Evolutionary conservation across 495 filamentous ascomycete genomes (phyloP).

Genomic region (Amniculicola lignicola): DNA sequence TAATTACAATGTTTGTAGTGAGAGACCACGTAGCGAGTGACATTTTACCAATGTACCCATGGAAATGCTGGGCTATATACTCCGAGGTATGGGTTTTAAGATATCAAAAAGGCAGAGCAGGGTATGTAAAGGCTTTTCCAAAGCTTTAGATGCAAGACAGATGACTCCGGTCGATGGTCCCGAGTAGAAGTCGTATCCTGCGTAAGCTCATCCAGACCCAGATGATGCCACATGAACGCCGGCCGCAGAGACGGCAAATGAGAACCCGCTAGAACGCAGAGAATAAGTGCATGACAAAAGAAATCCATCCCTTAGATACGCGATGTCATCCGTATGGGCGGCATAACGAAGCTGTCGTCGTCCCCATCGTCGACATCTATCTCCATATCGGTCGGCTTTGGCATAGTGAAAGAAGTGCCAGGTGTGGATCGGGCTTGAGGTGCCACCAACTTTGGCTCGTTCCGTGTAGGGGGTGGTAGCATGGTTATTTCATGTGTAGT

Average conservation of each 20-base stretch:
- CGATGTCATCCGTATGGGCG: slow-evolving; percentile 29
- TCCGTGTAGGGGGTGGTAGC: neutral
- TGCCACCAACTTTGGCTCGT: neutral
- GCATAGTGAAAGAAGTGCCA: slow-evolving; percentile 3
- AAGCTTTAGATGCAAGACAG: slow-evolving; percentile 12
- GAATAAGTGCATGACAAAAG: neutral
- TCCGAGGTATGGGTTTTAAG: too few relatives aligned
- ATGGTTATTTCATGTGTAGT: too few relatives aligned
- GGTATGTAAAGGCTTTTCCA: slow-evolving; percentile 14
- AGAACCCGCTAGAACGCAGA: slow-evolving; percentile 36
- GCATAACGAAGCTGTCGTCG: slow-evolving; percentile 32
- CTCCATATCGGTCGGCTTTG: slow-evolving; percentile 32
- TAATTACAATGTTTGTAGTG: slow-evolving; percentile 25
- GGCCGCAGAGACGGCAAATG: slow-evolving; percentile 5
- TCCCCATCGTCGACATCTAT: slow-evolving; percentile 36
- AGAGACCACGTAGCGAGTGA: too few relatives aligned
- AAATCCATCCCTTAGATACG: slow-evolving; percentile 20
- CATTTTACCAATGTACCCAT: neutral
- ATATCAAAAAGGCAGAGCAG: too few relatives aligned
- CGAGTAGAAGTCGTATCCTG: slow-evolving; percentile 16
- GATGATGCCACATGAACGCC: slow-evolving; percentile 24
- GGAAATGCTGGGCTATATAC: too few relatives aligned
- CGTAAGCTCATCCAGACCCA: slow-evolving; percentile 21
- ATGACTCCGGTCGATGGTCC: slow-evolving; percentile 10
- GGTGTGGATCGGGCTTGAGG: neutral